Evolutionary conservation across 495 filamentous ascomycete genomes (phyloP).

Genomic region (Immersiella caudata): DNA sequence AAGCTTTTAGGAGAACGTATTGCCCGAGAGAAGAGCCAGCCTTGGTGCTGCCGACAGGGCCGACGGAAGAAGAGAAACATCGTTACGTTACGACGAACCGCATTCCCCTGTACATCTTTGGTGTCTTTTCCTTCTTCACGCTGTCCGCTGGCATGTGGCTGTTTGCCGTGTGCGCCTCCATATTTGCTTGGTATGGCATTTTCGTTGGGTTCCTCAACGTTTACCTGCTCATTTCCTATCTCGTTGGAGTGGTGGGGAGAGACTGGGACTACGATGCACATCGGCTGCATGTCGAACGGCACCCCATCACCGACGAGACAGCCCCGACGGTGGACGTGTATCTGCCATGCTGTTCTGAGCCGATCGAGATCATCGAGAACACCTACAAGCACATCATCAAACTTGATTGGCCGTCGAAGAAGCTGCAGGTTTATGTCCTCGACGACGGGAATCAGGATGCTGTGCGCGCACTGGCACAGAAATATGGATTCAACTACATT

Average conservation of each 20-base stretch:
- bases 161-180: slow-evolving; percentile 33
- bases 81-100: slow-evolving; percentile 37
- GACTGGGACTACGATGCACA: slow-evolving; percentile 38
- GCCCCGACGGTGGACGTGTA: slow-evolving; percentile 40
- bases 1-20: slow-evolving; percentile 34
- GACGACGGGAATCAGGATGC: slow-evolving; percentile 33
- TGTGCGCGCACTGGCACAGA: slow-evolving; percentile 27
- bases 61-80: slow-evolving; percentile 37
- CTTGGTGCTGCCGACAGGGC: slow-evolving; percentile 34
- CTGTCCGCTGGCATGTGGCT: slow-evolving; percentile 43
- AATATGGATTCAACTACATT: slow-evolving; percentile 38
- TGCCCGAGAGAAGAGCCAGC: slow-evolving; percentile 35
- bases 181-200: slow-evolving; percentile 40
- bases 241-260: slow-evolving; percentile 35
- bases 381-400: slow-evolving; percentile 36
- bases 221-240: slow-evolving; percentile 40
- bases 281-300: slow-evolving; percentile 20
- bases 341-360: slow-evolving; percentile 40
- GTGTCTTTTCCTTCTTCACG: slow-evolving; percentile 35
- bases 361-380: slow-evolving; percentile 40
- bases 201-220: slow-evolving; percentile 41
- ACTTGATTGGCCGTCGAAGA: slow-evolving; percentile 35
- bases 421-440: slow-evolving; percentile 34
- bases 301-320: slow-evolving; percentile 35
- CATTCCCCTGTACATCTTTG: slow-evolving; percentile 38